Evolutionary conservation across 2,329 filamentous ascomycete species (phyloP).

Genomic region (Pestalotiopsis sp.): DNA sequence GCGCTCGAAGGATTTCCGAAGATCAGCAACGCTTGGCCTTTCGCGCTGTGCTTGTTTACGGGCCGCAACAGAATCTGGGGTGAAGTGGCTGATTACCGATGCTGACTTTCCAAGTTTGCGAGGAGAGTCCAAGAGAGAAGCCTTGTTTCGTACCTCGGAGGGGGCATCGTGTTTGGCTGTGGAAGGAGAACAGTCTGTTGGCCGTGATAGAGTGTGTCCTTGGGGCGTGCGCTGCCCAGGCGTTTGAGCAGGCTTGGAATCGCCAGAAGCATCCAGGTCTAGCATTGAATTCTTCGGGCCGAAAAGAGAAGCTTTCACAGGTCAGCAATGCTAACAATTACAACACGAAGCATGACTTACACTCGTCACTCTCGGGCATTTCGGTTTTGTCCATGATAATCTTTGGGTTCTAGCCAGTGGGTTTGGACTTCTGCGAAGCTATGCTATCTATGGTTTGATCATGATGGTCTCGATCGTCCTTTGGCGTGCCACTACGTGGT

Average conservation of each 20-base stretch:
- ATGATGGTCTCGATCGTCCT: neutral
- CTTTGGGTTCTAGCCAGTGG: constrained; percentile 30
- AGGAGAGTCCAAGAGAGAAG: no score
- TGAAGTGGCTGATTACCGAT: no score
- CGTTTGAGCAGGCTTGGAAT: neutral
- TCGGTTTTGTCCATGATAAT: constrained; percentile 33
- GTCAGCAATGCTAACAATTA: neutral
- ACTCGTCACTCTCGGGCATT: constrained; percentile 31
- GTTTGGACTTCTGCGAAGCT: constrained; percentile 19
- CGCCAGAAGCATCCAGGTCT: constrained; percentile 9
- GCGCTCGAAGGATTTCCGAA: no score
- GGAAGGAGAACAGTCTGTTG: neutral
- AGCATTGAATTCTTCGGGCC: constrained; percentile 12
- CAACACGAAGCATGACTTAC: constrained; percentile 23
- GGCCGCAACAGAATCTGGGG: no score
- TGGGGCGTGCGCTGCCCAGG: no score
- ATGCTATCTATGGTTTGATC: neutral
- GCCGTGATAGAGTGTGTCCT: no score
- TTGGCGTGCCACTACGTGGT: neutral
- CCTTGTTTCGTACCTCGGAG: no score
- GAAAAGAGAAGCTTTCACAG: constrained; percentile 16
- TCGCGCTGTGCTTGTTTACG: no score
- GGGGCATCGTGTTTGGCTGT: no score
- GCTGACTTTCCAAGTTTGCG: no score
- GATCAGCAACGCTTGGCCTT: no score